A percentile compares a stretch with the other conserved stretches of the same genome.
Conservation (phyloP, 176 grass and related monocot genomes). For the Lolium rigidum region DNA sequence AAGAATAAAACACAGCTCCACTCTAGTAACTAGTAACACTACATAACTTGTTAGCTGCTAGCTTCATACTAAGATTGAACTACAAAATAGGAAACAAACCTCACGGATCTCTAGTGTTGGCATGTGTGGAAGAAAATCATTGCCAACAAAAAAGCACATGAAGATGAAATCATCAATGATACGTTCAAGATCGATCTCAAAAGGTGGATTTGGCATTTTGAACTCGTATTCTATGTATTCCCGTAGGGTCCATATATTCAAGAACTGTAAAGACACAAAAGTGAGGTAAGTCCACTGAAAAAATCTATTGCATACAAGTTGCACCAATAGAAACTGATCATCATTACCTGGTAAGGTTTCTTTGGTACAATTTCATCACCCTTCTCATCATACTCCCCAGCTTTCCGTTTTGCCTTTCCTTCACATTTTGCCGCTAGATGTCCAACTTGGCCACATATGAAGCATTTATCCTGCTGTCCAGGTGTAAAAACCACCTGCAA, state of each 20-base stretch:
- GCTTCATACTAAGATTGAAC: conserved; percentile 28
- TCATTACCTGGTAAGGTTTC: conserved; percentile 93
- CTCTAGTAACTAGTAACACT: conserved; percentile 7
- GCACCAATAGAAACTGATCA: conserved; percentile 11
- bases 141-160: conserved; percentile 99
- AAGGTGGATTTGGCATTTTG: conserved; percentile 84
- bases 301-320: conserved; percentile 9
- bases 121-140: conserved; percentile 99
- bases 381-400: conserved; percentile 95
- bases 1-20: conserved; percentile 21
- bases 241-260: conserved; percentile 98
- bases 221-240: conserved; percentile 98
- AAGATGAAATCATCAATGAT: conserved; percentile 99
- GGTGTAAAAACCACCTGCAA: conserved; percentile 93
- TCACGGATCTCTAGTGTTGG: conserved; percentile 97
- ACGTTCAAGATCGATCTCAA: conserved; percentile 88
- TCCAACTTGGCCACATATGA: conserved; percentile 96
- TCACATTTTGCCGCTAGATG: conserved; percentile 94
- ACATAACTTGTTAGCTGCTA: conserved; percentile 25
- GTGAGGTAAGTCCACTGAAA: conserved; percentile 4
- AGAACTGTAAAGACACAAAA: conserved; percentile 60
- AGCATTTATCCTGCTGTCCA: conserved; percentile 97
- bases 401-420: conserved; percentile 96
- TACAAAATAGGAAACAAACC: conserved; percentile 61
- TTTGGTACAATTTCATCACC: conserved; percentile 67